Percentiles rank a stretch among this genome's conserved stretches.
Conservation (phyloP, 2,329 filamentous ascomycete species). For the Hypoxylon sp. region DNA sequence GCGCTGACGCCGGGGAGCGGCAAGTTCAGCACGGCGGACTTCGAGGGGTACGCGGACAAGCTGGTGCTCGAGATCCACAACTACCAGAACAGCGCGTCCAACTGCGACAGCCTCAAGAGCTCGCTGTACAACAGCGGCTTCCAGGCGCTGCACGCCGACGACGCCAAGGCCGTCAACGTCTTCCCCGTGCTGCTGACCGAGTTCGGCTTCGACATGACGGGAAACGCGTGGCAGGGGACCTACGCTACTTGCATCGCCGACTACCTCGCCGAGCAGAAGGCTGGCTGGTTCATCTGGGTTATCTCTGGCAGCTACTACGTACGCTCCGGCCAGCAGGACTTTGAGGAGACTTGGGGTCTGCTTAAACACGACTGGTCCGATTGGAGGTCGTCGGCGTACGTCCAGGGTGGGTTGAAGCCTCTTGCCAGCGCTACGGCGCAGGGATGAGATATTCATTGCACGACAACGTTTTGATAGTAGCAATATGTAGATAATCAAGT, state of each 20-base stretch:
- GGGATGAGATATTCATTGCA: conserved; percentile 14
- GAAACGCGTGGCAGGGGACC: conserved; percentile 54
- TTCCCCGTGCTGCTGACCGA: conserved; percentile 63
- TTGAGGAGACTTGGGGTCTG: conserved; percentile 66
- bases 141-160: conserved; percentile 56
- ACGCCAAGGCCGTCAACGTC: conserved; percentile 49
- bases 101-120: conserved; percentile 56
- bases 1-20: conserved; percentile 57
- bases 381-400: conserved; percentile 57
- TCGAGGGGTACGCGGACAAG: conserved; percentile 60
- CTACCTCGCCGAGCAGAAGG: conserved; percentile 58
- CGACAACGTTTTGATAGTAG: neutral
- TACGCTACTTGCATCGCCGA: conserved; percentile 62
- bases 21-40: conserved; percentile 56
- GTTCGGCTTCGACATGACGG: conserved; percentile 62
- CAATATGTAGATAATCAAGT: neutral
- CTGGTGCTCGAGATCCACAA: conserved; percentile 69
- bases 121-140: conserved; percentile 62
- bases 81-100: conserved; percentile 61
- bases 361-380: conserved; percentile 62
- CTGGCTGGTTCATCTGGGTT: conserved; percentile 68
- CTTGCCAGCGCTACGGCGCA: conserved; percentile 49
- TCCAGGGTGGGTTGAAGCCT: conserved; percentile 52
- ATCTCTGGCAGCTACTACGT: conserved; percentile 67
- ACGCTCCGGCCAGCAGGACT: conserved; percentile 60